Evolutionary conservation across 495 filamentous ascomycete genomes (phyloP).

Genomic region (Trichoderma erinaceum): DNA sequence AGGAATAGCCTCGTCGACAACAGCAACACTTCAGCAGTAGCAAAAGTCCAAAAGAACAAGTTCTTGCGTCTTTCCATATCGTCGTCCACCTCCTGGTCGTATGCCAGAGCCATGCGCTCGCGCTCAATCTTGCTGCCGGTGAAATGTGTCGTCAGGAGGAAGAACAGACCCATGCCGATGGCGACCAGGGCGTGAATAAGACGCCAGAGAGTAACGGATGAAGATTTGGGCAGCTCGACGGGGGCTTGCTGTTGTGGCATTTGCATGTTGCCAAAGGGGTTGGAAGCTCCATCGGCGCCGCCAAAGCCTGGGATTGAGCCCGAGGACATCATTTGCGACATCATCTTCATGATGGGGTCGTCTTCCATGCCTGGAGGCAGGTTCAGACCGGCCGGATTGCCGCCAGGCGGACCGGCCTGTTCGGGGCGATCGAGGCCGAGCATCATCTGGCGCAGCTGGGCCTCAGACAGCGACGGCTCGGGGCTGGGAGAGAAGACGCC

Average conservation of each 20-base stretch:
- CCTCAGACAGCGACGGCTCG: conserved; percentile 28
- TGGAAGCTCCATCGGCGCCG: conserved; percentile 28
- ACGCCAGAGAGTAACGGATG: conserved; percentile 58
- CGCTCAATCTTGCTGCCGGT: conserved; percentile 47
- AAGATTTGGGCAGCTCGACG: conserved; percentile 26
- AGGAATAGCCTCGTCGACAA: conserved; percentile 60
- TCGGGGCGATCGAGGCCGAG: conserved; percentile 27
- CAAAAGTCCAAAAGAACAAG: conserved; percentile 66
- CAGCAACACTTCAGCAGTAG: conserved; percentile 70
- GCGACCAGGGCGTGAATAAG: conserved; percentile 71
- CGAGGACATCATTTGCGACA: conserved; percentile 39
- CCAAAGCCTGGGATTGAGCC: conserved; percentile 28
- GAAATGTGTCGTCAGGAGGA: conserved; percentile 59
- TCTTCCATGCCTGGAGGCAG: conserved; percentile 22
- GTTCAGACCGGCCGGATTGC: neutral
- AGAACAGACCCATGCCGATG: conserved; percentile 62
- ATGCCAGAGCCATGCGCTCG: conserved; percentile 21
- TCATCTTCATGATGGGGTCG: conserved; percentile 35
- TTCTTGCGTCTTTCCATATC: conserved; percentile 23
- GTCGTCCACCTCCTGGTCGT: conserved; percentile 15
- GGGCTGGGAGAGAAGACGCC: conserved; percentile 22
- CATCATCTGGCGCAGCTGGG: conserved; percentile 42
- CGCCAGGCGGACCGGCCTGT: conserved; percentile 14
- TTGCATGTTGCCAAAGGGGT: conserved; percentile 38
- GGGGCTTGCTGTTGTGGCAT: conserved; percentile 14